These are phyloP conservation scores for Camellia oleifera DNA, from an alignment of 179 eudicot species.

Conservation along the genomic window DNA sequence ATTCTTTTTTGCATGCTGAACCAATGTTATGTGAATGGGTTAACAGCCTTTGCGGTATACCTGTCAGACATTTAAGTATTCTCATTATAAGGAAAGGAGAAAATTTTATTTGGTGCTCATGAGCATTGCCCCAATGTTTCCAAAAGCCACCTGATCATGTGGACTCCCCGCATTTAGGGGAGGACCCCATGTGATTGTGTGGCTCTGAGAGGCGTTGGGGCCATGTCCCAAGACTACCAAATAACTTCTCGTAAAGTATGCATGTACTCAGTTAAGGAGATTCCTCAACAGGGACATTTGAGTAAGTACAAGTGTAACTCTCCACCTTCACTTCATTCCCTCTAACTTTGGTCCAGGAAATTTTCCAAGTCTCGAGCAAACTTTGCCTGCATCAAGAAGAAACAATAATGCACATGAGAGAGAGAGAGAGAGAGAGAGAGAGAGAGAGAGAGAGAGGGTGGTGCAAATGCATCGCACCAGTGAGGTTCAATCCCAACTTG, in stretches of 20 bases:
- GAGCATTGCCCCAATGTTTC: no score
- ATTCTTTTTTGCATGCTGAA: not conserved
- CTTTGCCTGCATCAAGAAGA: slow-evolving; percentile 53
- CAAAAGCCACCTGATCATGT: no score
- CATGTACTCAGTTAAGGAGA: slow-evolving; percentile 12
- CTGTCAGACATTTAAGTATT: not conserved
- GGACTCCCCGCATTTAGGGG: no score
- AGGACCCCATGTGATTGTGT: no score
- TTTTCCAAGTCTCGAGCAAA: slow-evolving; percentile 68
- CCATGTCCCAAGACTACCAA: no score
- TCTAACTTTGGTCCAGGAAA: slow-evolving; percentile 56
- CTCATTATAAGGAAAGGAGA: not conserved
- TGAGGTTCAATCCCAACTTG: no score
- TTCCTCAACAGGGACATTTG: slow-evolving; percentile 55
- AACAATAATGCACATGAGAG: not conserved
- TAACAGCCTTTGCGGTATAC: not conserved
- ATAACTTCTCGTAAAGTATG: not conserved
- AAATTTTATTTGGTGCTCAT: no score
- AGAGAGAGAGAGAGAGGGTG: not conserved
- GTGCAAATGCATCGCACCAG: not conserved
- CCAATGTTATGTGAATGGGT: not conserved
- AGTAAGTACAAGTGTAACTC: slow-evolving; percentile 42
- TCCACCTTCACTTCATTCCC: slow-evolving; percentile 43
- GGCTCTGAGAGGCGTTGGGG: no score
- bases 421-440: not conserved